Base-by-base conservation (phyloP, 2,329 filamentous ascomycete genomes). In the Penicillium brasilianum region DNA sequence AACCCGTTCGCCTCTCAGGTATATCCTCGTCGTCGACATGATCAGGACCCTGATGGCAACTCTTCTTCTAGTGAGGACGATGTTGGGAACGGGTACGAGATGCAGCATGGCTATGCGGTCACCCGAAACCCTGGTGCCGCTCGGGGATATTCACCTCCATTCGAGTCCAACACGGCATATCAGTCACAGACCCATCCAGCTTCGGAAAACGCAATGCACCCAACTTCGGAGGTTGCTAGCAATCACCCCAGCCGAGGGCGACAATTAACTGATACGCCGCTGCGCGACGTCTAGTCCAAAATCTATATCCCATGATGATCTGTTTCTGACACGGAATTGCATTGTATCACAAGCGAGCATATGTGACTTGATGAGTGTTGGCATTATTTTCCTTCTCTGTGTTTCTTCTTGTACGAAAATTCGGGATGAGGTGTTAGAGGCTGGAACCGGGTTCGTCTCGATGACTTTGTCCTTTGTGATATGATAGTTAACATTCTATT, bases 11-110 rank as follows among this genome's bases (percentile, higher is more conserved):
- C 59, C 2, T 64, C 72, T 8, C 63, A 68, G 34, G 54, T 63
- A 41, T 72, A 74, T 61, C 58, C 63, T 28, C 74, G 71, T 37
- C 72, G 69, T 8, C 59, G 61, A 8, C 72, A 70, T n/a, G 73
- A 74, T 20, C 69, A 73, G 46, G 68, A 68, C 10, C 58, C 59
- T 2, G 68, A 77, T 49, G 70, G 71, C 0, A 66, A 71, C 46
- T 78, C 71, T 69, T 78, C 75, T 2, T 77, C 76, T 1, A 76
- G 75, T 20, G 77, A 78, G 51, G 76, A 78, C 28, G 67, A 74
- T 53, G 66, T 74, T 5, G 68, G 66, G 1, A 66, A 71, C 49
- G 74, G 72, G 1, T 78, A 72, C 62, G 76, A 78, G 62, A 78
- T 78, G 77, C 74, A 74, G 54, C 62, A 66, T 46, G 69, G 70